These are phyloP conservation scores for Mrakia frigida DNA, from an alignment of 768 basidiomycete species.

Conservation along the genomic window DNA sequence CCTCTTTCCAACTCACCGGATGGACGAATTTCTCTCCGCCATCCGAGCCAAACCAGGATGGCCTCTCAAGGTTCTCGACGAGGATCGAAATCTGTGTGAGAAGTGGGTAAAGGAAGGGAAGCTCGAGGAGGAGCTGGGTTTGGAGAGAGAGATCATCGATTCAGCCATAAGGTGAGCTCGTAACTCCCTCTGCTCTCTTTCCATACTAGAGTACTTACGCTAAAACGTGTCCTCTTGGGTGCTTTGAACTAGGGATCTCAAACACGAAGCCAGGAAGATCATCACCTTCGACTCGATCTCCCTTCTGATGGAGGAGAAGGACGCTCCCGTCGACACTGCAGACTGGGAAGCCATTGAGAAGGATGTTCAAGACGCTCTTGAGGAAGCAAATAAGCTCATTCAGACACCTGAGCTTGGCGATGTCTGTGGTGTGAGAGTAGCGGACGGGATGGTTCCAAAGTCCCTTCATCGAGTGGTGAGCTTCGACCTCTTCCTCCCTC, in stretches of 20 bases:
- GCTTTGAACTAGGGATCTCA: constrained; percentile 26
- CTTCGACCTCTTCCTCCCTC: not conserved
- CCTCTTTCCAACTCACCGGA: not conserved
- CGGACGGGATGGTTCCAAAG: constrained; percentile 20
- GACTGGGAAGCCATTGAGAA: not conserved
- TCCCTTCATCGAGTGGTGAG: constrained; percentile 8
- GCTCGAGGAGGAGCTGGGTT: not conserved
- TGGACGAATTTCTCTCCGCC: not conserved
- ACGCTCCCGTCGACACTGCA: not conserved
- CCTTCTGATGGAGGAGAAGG: not conserved
- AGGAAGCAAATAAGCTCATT: not conserved
- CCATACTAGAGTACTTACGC: too few relatives aligned
- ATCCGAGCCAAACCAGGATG: constrained; percentile 21
- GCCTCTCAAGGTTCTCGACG: constrained; percentile 22
- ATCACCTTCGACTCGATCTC: constrained; percentile 2
- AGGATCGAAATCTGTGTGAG: constrained; percentile 3
- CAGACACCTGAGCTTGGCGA: constrained; percentile 7
- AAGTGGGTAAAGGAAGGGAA: constrained; percentile 21
- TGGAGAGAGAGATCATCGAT: not conserved
- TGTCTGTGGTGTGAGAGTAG: constrained; percentile 14
- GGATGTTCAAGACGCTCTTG: not conserved
- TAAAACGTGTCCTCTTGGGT: too few relatives aligned
- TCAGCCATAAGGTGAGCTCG: not conserved
- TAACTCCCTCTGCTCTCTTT: too few relatives aligned
- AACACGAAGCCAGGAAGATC: constrained; percentile 18